Base-by-base conservation (phyloP, 1,284 basidiomycete genomes). In the Apiotrichum domesticum region DNA sequence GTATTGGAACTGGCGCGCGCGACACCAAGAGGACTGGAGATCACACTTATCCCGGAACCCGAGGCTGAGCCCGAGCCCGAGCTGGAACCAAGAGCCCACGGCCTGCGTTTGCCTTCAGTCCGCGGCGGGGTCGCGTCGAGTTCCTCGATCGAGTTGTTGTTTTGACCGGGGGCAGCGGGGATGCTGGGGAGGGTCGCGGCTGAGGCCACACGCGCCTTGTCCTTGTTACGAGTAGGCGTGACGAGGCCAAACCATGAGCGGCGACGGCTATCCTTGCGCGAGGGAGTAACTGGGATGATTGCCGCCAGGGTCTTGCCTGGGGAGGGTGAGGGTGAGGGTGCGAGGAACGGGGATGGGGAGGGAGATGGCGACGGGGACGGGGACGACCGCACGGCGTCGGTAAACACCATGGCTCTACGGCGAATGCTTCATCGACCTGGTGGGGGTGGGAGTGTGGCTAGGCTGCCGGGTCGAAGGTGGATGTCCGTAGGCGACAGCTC, bases 201-300 rank as follows among this genome's bases (percentile, higher is more conserved):
- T 3, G 43, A 45, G 21, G 40, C 35, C 4, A 35, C 8, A 9
- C 39, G 35, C 10, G 21, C 40, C 39, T 48, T 48, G 45, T 54
- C 56, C 33, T 47, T 41, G 44, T 52, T 58, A 45, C 60, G 60
- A 32, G 52, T 62, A 41, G 58, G 61, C 4, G 59, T 66, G 9
- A 61, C 64, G 8, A 71, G 59, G 33, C 63, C 61, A 49, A 74
- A 72, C 72, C 72, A 74, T 46, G 70, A 71, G 35, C 67, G 57
- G n/a, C 72, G 51, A 3, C 55, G 54, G 45, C 58, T 55, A 55
- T 55, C 58, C 33, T 61, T 62, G 48, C 62, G 63, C 0, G 63
- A 42, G 9, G 67, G 62, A 4, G 69, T 59, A 44, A 62, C 42
- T 13, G 70, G 63, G 9, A 63, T 57, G 10, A 58, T 21, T 10